Conservation (phyloP, 805 yeast species). For the Kockiozyma suomiensis region DNA sequence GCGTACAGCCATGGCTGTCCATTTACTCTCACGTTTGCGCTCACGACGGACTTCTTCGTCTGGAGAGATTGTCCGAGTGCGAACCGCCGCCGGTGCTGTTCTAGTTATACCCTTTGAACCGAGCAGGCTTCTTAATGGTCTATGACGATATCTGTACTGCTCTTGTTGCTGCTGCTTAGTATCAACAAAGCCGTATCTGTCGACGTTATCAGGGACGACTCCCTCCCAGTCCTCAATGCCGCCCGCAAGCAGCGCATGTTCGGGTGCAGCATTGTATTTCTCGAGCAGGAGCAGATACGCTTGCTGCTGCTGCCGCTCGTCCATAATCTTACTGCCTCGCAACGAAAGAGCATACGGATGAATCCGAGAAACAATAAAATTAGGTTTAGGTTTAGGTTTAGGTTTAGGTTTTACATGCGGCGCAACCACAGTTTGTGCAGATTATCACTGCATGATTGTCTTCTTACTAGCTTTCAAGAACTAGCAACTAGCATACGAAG, state of each 20-base stretch:
- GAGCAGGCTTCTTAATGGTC: not conserved
- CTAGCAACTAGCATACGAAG: no score
- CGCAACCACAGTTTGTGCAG: not conserved
- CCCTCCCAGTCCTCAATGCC: constrained; percentile 29
- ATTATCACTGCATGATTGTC: not conserved
- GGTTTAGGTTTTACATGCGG: not conserved
- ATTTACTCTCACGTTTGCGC: constrained; percentile 15
- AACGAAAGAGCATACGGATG: not conserved
- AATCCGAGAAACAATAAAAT: not conserved
- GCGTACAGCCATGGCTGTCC: constrained; percentile 13
- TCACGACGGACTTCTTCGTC: not conserved
- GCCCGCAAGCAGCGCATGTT: constrained; percentile 23
- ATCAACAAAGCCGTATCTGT: constrained; percentile 28
- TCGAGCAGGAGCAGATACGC: not conserved
- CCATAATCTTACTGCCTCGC: no score
- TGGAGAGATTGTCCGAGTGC: not conserved
- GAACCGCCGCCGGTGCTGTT: not conserved
- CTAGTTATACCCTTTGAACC: not conserved
- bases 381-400: not conserved
- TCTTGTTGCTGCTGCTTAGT: not conserved
- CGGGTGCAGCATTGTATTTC: constrained; percentile 5
- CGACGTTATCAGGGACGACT: constrained; percentile 25
- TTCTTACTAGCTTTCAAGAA: no score
- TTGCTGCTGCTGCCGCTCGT: not conserved
- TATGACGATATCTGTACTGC: not conserved